phyloP scores from a whole-genome alignment of 352 stramenopile species.

The Pythium myriotylum region DNA sequence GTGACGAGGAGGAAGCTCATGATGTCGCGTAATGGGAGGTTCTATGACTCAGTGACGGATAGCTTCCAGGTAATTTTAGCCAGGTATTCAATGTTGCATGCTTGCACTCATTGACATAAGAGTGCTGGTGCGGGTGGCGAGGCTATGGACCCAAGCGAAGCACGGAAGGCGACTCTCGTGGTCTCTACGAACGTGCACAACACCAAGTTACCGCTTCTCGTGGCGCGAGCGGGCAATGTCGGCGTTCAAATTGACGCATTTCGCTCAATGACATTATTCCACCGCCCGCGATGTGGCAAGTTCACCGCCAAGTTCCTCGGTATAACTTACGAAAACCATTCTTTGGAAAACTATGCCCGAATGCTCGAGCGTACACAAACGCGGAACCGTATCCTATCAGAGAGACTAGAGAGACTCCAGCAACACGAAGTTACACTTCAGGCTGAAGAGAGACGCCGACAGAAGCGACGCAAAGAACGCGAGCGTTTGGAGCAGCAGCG shows the following conservation, averaged over 20 bases:
- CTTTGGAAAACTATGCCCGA: constrained; percentile 70
- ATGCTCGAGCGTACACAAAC: constrained; percentile 59
- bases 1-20: constrained; percentile 27
- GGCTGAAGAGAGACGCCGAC: constrained; percentile 41
- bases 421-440: constrained; percentile 43
- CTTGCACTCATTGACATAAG: too few species aligned
- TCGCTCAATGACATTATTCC: constrained; percentile 57
- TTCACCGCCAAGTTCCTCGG: constrained; percentile 78
- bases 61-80: too few species aligned
- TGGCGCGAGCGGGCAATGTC: constrained; percentile 68
- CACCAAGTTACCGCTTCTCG: constrained; percentile 43
- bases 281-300: constrained; percentile 53
- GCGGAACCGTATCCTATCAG: constrained; percentile 41
- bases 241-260: constrained; percentile 79
- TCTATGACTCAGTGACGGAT: too few species aligned
- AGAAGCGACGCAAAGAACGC: constrained; percentile 40
- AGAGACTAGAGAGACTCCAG: constrained; percentile 54
- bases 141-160: too few species aligned
- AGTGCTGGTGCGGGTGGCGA: too few species aligned
- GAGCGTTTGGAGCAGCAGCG: constrained; percentile 46
- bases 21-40: background rate
- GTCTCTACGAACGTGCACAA: background rate
- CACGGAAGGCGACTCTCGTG: background rate
- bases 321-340: constrained; percentile 63
- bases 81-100: too few species aligned